A percentile compares a stretch with the other conserved stretches of the same genome.
These are phyloP conservation scores for Saccharomycopsis lassenensis DNA, from an alignment of 805 yeast genomes.

Conservation along the genomic window DNA sequence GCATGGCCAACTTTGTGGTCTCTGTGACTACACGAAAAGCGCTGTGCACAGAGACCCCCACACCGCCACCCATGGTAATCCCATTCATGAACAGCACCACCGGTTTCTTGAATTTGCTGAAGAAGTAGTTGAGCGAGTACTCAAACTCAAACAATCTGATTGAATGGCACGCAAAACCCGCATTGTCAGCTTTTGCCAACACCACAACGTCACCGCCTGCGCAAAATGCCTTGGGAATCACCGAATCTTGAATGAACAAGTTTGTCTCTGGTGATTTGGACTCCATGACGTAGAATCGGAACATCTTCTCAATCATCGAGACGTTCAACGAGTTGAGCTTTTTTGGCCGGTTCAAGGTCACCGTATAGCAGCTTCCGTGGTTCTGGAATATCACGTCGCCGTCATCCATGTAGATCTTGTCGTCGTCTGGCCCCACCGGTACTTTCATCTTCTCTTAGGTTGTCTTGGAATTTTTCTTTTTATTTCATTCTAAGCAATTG, in stretches of 20 bases:
- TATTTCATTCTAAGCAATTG: too few species aligned
- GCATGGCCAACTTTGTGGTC: constrained; percentile 88
- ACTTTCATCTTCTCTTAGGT: too few species aligned
- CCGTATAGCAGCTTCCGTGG: constrained; percentile 27
- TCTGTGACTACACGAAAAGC: constrained; percentile 91
- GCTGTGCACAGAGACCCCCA: constrained; percentile 80
- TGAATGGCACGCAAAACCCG: constrained; percentile 27
- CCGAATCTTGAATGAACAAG: constrained; percentile 18
- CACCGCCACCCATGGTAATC: constrained; percentile 97
- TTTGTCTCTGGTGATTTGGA: constrained; percentile 22
- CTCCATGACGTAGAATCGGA: constrained; percentile 22
- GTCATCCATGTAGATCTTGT: constrained; percentile 4
- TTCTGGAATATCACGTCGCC: constrained; percentile 30
- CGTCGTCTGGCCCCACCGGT: constrained; percentile 1
- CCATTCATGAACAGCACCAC: constrained; percentile 81
- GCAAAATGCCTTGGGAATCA: constrained; percentile 43
- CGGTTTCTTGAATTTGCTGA: constrained; percentile 67
- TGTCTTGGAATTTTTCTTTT: too few species aligned
- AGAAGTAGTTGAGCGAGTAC: constrained; percentile 40
- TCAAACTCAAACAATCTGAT: constrained; percentile 14
- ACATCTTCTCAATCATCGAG: constrained; percentile 19
- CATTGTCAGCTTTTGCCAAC: constrained; percentile 42
- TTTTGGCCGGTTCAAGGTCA: constrained; percentile 15
- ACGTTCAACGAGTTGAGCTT: constrained; percentile 17
- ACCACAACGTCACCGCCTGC: constrained; percentile 80